These are phyloP conservation scores for Exophiala oligosperma DNA, from an alignment of 2,329 filamentous ascomycete species.

Conservation along the genomic window DNA sequence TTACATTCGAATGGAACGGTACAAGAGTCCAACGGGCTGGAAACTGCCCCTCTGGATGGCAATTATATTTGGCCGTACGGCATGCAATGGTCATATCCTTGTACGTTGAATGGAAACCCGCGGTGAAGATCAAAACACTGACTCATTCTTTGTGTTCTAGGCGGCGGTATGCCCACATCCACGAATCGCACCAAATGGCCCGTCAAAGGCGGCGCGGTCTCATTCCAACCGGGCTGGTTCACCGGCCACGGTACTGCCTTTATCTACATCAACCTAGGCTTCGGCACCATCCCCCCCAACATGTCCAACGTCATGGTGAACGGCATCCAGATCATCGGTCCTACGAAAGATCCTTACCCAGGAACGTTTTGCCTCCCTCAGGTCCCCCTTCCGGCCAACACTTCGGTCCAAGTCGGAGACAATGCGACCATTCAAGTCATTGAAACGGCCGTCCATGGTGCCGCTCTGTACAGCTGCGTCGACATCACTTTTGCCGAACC, in stretches of 20 bases:
- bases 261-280: constrained; percentile 88
- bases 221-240: constrained; percentile 95
- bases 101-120: constrained; percentile 54
- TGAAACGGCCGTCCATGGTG: constrained; percentile 79
- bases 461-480: constrained; percentile 82
- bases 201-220: constrained; percentile 77
- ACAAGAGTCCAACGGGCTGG: constrained; percentile 47
- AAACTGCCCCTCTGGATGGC: constrained; percentile 45
- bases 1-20: constrained; percentile 70
- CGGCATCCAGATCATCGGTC: constrained; percentile 80
- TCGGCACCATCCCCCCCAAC: constrained; percentile 77
- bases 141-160: constrained; percentile 46
- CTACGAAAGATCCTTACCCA: constrained; percentile 78
- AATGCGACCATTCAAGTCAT: constrained; percentile 88
- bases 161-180: constrained; percentile 76
- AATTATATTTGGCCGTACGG: constrained; percentile 70
- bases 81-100: constrained; percentile 95
- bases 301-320: constrained; percentile 82
- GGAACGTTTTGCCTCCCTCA: constrained; percentile 89
- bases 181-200: constrained; percentile 92
- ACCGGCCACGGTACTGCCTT: constrained; percentile 79
- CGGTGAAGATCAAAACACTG: no score
- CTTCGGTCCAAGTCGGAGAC: constrained; percentile 74
- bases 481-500: constrained; percentile 90
- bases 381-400: constrained; percentile 74